A percentile compares a stretch with the other conserved stretches of the same genome.
Conservation (phyloP, 2,329 filamentous ascomycete genomes). For the Xylogone sp. region DNA sequence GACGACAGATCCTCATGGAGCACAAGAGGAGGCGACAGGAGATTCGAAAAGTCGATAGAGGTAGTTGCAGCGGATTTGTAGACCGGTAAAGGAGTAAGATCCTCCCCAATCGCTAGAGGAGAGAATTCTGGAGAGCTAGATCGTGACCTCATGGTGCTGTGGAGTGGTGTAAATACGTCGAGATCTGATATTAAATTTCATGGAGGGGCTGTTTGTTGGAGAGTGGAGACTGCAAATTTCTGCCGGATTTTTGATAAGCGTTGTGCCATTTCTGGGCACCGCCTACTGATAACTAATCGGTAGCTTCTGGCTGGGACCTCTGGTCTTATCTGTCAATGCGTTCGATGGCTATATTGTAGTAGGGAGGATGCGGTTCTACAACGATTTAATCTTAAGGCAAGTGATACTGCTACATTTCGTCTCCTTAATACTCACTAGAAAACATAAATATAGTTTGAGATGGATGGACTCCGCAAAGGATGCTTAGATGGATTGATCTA, state of each 20-base stretch:
- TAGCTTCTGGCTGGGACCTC: no score
- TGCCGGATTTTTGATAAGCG: background rate
- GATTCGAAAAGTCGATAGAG: slow-evolving; percentile 64
- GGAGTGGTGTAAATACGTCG: background rate
- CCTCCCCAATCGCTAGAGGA: slow-evolving; percentile 42
- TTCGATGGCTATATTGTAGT: no score
- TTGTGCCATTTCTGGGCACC: background rate
- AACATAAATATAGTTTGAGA: no score
- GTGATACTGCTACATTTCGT: no score
- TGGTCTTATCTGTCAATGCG: no score
- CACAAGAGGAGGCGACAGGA: slow-evolving; percentile 65
- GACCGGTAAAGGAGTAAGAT: slow-evolving; percentile 54
- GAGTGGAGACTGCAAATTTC: slow-evolving; percentile 1
- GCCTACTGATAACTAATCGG: background rate
- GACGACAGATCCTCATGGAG: slow-evolving; percentile 82
- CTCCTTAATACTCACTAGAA: no score
- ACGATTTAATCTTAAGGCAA: no score
- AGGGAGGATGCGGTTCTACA: no score
- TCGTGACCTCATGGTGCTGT: slow-evolving; percentile 19
- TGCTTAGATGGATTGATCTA: no score
- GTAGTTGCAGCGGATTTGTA: slow-evolving; percentile 53
- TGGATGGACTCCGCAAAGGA: no score
- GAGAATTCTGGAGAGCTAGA: slow-evolving; percentile 27
- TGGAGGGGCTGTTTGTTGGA: background rate
- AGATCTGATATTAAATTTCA: background rate